phyloP scores from a whole-genome alignment of 177 flowering plant genomes.

The Vitis hybrid region DNA sequence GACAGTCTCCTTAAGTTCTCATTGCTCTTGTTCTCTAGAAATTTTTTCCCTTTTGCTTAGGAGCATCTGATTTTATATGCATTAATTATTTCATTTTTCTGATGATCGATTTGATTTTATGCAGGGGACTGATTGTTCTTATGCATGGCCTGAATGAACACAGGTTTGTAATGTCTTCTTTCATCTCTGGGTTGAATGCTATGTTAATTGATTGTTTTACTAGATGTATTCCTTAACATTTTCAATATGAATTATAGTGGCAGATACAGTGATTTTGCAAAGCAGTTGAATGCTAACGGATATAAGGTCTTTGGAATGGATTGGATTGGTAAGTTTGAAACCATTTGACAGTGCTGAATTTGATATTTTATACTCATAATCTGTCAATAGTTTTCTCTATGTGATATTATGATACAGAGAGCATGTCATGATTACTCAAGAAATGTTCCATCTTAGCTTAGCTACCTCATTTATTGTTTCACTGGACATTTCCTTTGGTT shows the following conservation, averaged over 20 bases:
- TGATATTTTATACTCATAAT: too few species aligned
- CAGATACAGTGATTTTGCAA: constrained; percentile 72
- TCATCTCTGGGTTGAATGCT: neutral
- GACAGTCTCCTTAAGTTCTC: too few species aligned
- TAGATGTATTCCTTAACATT: neutral
- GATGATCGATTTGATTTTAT: constrained; percentile 8
- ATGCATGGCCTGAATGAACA: constrained; percentile 94
- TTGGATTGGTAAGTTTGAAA: constrained; percentile 74
- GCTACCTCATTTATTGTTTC: too few species aligned
- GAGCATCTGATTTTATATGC: too few species aligned
- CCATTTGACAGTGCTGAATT: neutral
- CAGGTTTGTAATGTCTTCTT: constrained; percentile 44
- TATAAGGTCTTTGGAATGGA: constrained; percentile 88
- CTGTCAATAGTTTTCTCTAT: too few species aligned
- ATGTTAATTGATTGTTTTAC: constrained; percentile 2
- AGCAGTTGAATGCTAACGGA: constrained; percentile 74
- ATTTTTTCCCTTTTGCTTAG: neutral
- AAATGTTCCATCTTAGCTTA: too few species aligned
- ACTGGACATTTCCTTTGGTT: too few species aligned
- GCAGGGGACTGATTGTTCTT: constrained; percentile 74
- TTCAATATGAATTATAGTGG: constrained; percentile 50
- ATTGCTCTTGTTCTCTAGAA: neutral
- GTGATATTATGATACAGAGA: too few species aligned
- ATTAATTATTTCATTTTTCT: too few species aligned
- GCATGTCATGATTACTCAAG: too few species aligned